Percentiles rank a stretch among this genome's conserved stretches.
Conservation (phyloP, 2,329 filamentous ascomycete species). For the Xylariaceae sp. region DNA sequence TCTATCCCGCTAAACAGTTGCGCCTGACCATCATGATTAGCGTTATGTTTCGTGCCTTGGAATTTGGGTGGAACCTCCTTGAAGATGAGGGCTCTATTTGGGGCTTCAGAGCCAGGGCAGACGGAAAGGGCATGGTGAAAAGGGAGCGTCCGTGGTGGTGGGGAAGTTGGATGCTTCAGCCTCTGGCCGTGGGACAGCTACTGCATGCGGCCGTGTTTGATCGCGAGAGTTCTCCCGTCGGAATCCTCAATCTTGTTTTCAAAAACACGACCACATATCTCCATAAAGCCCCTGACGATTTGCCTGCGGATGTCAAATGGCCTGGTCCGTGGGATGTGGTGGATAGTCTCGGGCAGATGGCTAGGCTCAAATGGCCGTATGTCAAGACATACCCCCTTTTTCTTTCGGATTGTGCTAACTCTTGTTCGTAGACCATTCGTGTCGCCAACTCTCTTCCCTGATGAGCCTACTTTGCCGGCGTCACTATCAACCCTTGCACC, state of each 20-base stretch:
- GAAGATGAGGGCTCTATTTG: conserved; percentile 68
- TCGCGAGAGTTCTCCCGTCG: conserved; percentile 53
- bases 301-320: conserved; percentile 65
- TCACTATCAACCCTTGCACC: conserved; percentile 66
- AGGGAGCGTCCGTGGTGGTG: conserved; percentile 73
- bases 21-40: conserved; percentile 80
- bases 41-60: conserved; percentile 70
- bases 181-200: conserved; percentile 69
- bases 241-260: conserved; percentile 51
- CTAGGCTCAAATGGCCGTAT: conserved; percentile 76
- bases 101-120: conserved; percentile 42
- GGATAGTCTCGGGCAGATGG: conserved; percentile 76
- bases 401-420: conserved; percentile 5
- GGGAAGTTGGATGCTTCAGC: conserved; percentile 78
- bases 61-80: conserved; percentile 79
- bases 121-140: conserved; percentile 47
- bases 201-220: conserved; percentile 74
- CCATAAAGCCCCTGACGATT: conserved; percentile 62
- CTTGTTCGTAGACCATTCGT: conserved; percentile 58
- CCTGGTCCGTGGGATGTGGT: conserved; percentile 70
- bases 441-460: conserved; percentile 81
- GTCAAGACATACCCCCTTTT: conserved; percentile 32
- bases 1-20: conserved; percentile 57
- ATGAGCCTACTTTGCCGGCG: conserved; percentile 59
- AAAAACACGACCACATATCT: conserved; percentile 76